Base-by-base conservation (phyloP, 75 land plant genomes). In the Cunninghamia lanceolata region DNA sequence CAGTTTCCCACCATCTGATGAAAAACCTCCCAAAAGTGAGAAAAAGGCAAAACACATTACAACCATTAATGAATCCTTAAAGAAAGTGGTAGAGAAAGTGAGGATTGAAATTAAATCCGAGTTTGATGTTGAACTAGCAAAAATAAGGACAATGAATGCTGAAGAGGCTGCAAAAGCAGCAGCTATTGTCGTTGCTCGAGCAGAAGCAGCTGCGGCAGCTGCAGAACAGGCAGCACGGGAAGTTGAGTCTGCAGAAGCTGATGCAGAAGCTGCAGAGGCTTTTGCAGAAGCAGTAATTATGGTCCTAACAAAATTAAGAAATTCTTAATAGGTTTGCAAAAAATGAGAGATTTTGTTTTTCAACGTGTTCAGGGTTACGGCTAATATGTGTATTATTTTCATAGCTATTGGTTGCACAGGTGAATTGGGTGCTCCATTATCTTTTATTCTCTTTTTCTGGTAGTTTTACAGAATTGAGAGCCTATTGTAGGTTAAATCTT, bases 221-320 rank as follows among this genome's bases (percentile, higher is more conserved):
- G 98, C 99, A 84, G 99, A 97, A 88, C 90, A 91, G 81, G 98
- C 99, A 7, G 94, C 98, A 40, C 85, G 91, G 56, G 96, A 93
- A 87, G 99, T 98, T 35, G 99, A 94, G 82, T 95, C 89, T 71
- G 99, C 99, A 47, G 99, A 97, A 88, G 96, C 94, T 83, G 98
- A 96, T 45, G 98, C 98, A 30, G 96, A 94, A 82, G 96, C 93
- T 43, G 93, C 94, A 77, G 94, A 93, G 85, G 94, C 94, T 79
- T 95, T 94, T 92, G 99, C 96, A 28, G 98, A 91, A 81, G 96
- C 95, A 45, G 96, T 93, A 68, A 78, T 71, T 86, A 89, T 89
- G 77, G 83, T 92, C 21, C 74, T 94, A 82, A 85, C 85, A 79
- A 89, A 80, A 32, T 80, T 45, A 10, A 80, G 15, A 80, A 43